Evolutionary conservation across 768 basidiomycete genomes (phyloP).

Genomic region (Rossbeevera mucosa): DNA sequence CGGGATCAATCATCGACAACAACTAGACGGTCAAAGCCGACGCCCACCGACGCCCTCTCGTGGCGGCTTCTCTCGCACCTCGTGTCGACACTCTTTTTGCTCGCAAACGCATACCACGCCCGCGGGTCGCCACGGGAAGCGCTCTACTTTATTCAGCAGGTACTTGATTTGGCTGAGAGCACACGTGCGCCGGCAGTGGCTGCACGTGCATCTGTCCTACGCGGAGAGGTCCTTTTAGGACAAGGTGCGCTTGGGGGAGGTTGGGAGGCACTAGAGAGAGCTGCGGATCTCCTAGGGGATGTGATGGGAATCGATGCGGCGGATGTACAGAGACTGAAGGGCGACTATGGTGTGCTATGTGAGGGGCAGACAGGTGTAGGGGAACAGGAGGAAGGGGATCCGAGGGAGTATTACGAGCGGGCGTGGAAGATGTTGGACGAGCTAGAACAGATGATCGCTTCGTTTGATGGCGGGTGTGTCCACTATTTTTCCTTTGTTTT

Average conservation of each 20-base stretch:
- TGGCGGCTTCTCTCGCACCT: slow-evolving; percentile 78
- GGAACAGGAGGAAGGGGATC: slow-evolving; percentile 36
- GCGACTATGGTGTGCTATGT: slow-evolving; percentile 39
- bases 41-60: slow-evolving; percentile 52
- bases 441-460: slow-evolving; percentile 50
- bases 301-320: slow-evolving; percentile 54
- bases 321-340: slow-evolving; percentile 52
- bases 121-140: slow-evolving; percentile 84
- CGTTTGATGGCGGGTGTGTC: slow-evolving; percentile 50
- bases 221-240: slow-evolving; percentile 67
- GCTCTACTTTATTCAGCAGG: slow-evolving; percentile 78
- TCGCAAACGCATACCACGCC: slow-evolving; percentile 58
- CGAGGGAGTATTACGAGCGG: slow-evolving; percentile 49
- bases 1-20: slow-evolving; percentile 23
- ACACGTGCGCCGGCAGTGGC: slow-evolving; percentile 62
- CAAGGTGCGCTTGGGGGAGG: slow-evolving; percentile 59
- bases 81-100: slow-evolving; percentile 57
- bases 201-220: slow-evolving; percentile 60
- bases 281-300: slow-evolving; percentile 42
- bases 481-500: background rate
- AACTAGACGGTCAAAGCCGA: slow-evolving; percentile 9
- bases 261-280: slow-evolving; percentile 47
- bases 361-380: slow-evolving; percentile 31
- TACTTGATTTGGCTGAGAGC: slow-evolving; percentile 64
- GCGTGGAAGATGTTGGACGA: slow-evolving; percentile 59